Conservation (phyloP, 345 rosid genomes). For the Hibiscus tridactylites region DNA sequence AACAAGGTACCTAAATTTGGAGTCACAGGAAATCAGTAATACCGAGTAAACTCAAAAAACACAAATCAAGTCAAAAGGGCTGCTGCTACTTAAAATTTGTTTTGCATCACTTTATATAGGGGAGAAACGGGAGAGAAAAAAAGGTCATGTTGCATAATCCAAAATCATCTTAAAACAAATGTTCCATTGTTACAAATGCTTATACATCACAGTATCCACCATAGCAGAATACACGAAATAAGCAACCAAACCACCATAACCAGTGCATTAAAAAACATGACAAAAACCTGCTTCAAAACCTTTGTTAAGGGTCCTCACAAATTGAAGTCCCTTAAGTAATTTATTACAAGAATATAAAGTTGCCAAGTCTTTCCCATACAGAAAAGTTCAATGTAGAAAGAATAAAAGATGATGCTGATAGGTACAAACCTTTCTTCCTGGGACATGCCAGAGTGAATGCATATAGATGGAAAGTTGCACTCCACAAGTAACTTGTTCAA, state of each 20-base stretch:
- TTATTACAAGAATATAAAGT: background rate
- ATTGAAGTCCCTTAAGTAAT: background rate
- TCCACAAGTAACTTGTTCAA: conserved; percentile 86
- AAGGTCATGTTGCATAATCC: background rate
- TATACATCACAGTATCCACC: background rate
- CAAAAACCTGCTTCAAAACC: background rate
- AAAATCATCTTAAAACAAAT: too few species aligned
- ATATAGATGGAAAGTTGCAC: conserved; percentile 95
- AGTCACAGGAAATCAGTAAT: background rate
- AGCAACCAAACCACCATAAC: background rate
- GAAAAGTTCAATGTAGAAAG: background rate
- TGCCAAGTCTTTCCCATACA: background rate
- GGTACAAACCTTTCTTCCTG: conserved; percentile 83
- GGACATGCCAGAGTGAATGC: conserved; percentile 98
- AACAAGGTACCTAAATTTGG: background rate
- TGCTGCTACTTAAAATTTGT: background rate
- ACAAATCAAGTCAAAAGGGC: background rate
- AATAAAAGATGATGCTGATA: background rate
- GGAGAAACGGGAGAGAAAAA: background rate
- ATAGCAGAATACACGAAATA: background rate
- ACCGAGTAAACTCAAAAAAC: background rate
- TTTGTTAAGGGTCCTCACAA: background rate
- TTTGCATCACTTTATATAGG: background rate
- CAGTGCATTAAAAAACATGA: background rate
- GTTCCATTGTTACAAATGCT: too few species aligned